Evolutionary conservation across 805 yeast genomes (phyloP).

Genomic region (Starmerella scarabaei): DNA sequence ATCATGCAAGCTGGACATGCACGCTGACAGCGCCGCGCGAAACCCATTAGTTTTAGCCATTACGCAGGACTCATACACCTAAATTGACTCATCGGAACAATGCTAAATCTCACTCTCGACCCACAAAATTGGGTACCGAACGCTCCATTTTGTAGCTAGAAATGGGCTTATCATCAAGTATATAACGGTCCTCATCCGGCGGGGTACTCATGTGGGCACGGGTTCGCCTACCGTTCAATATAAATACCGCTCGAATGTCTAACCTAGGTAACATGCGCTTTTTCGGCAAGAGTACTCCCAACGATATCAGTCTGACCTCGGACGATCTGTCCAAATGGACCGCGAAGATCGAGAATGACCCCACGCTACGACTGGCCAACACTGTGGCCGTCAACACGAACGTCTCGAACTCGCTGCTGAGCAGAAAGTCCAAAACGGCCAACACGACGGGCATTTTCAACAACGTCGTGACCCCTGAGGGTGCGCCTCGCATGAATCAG

Average conservation of each 20-base stretch:
- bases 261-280: conserved; percentile 6
- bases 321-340: conserved; percentile 23
- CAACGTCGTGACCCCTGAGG: conserved; percentile 36
- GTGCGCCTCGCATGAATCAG: conserved; percentile 61
- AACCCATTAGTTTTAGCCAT: no score
- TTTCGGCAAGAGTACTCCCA: conserved; percentile 9
- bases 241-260: background rate
- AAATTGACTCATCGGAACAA: no score
- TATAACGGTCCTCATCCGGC: no score
- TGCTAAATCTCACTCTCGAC: no score
- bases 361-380: conserved; percentile 23
- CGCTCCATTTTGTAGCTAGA: no score
- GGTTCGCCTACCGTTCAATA: background rate
- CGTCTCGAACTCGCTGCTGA: conserved; percentile 22
- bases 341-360: conserved; percentile 20
- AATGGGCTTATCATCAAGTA: no score
- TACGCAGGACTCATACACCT: no score
- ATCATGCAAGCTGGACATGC: no score
- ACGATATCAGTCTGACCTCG: conserved; percentile 10
- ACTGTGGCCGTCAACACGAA: conserved; percentile 25
- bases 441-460: conserved; percentile 30
- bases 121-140: no score
- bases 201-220: no score
- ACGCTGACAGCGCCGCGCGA: no score
- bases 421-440: conserved; percentile 20